Evolutionary conservation across 1,139 yeast genomes (phyloP), one percentile per base, ranked within the genome.

Genomic region (Pichia sp.): DNA sequence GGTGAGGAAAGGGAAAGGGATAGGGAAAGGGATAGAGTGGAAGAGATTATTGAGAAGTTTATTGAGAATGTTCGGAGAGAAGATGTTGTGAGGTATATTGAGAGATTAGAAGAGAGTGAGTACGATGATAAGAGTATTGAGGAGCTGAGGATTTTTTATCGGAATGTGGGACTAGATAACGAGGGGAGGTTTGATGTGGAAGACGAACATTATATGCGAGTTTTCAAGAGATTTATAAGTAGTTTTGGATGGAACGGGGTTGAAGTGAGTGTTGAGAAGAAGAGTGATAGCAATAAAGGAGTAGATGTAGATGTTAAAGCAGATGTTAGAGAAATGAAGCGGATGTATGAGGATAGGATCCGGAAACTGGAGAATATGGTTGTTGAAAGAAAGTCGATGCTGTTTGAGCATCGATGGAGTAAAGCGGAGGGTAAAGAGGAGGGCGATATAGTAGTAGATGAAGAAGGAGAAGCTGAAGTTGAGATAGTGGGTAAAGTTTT

Each of bases 381-480:
- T 12, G 88, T 81, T 54, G 85, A 80, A 50, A 78, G 74, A 36
- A 82, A 74, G 47, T 77, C 72, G 53, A 71, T 72, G 39, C 73
- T 76, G 45, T 64, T 77, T 23, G 66, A 69, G 24, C 51, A 54
- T 15, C 51, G 52, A 36, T 58, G 62, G 63, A 48, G 59, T 2
- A 55, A 49, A 33, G 38, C 23, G 2, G 36, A 30, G 12, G 4
- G 23, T 12, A 20, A 30, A 15, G 22, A 11, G 9, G n/a, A 3
- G 18, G 23, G 17, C 11, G 17, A 11, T 2, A 3, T n/a, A 6
- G 28, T 25, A 11, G 19, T 23, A 11, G 34, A n/a, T 30, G n/a
- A 14, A 25, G 35, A 35, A 6, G 18, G 32, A 11, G 20, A 32
- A 10, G 28, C 26, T 8, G 21, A 12, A 8, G n/a, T 19, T 26